Evolutionary conservation across 2,329 filamentous ascomycete genomes (phyloP).

Genomic region (Sarocladium kiliense): DNA sequence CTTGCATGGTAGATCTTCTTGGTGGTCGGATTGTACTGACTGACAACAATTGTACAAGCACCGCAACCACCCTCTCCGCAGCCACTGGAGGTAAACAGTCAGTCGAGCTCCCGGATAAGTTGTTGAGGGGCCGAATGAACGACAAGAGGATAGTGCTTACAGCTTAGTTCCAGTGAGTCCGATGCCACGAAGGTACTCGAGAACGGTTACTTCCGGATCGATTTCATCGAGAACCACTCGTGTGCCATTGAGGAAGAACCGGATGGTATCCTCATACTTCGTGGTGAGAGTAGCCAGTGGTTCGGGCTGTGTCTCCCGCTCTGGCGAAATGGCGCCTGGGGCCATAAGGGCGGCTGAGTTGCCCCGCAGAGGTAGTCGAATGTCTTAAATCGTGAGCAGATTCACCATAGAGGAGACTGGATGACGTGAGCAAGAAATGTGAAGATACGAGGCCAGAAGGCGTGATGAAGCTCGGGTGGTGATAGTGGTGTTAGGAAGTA

Average conservation of each 20-base stretch:
- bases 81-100: constrained; percentile 43
- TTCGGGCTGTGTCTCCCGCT: constrained; percentile 29
- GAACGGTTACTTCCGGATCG: constrained; percentile 84
- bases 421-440: not conserved
- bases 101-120: not conserved
- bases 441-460: not conserved
- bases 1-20: constrained; percentile 93
- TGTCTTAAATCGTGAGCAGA: not conserved
- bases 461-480: too few relatives aligned
- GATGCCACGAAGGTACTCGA: constrained; percentile 90
- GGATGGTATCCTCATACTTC: constrained; percentile 77
- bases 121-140: not conserved
- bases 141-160: constrained; percentile 27
- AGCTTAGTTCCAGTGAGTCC: constrained; percentile 94
- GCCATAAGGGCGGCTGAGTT: constrained; percentile 38
- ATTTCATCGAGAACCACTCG: constrained; percentile 79
- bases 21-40: constrained; percentile 88
- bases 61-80: constrained; percentile 96
- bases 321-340: constrained; percentile 48
- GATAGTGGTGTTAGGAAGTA: too few relatives aligned
- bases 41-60: constrained; percentile 92
- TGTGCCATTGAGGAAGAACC: constrained; percentile 94
- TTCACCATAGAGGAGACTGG: too few relatives aligned
- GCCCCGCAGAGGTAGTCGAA: not conserved
- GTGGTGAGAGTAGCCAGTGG: constrained; percentile 54